phyloP scores from a whole-genome alignment of 202 grass and related monocot species.

The Digitaria exilis region DNA sequence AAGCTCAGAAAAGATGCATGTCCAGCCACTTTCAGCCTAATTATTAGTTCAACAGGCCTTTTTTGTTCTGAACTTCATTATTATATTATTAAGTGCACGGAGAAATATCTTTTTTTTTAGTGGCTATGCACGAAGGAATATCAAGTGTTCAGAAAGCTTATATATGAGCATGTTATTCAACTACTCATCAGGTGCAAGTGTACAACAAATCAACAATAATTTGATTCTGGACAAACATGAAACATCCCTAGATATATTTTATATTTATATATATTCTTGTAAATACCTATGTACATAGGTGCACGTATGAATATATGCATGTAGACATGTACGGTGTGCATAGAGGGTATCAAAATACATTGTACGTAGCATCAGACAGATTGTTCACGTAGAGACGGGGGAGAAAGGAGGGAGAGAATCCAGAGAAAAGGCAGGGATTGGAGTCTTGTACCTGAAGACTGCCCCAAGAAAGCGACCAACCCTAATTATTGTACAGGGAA shows the following conservation, averaged over 20 bases:
- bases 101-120: too few relatives aligned
- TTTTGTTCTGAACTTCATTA: background rate
- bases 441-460: slow-evolving; percentile 97
- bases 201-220: background rate
- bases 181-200: background rate
- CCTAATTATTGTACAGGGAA: slow-evolving; percentile 91
- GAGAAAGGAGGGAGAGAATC: slow-evolving; percentile 40
- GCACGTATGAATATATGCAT: background rate
- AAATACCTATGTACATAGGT: background rate
- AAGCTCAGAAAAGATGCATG: background rate
- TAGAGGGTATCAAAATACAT: background rate
- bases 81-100: too few relatives aligned
- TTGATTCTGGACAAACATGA: background rate
- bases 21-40: background rate
- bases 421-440: slow-evolving; percentile 67
- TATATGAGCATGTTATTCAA: background rate
- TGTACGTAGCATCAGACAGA: slow-evolving; percentile 18
- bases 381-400: slow-evolving; percentile 15
- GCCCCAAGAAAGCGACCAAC: slow-evolving; percentile 94
- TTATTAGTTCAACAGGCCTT: background rate
- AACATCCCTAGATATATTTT: too few relatives aligned
- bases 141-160: background rate
- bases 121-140: background rate
- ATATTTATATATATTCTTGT: too few relatives aligned
- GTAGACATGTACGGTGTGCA: background rate